phyloP scores from a whole-genome alignment of 495 filamentous ascomycete species.

The Jackrogersella minutella region DNA sequence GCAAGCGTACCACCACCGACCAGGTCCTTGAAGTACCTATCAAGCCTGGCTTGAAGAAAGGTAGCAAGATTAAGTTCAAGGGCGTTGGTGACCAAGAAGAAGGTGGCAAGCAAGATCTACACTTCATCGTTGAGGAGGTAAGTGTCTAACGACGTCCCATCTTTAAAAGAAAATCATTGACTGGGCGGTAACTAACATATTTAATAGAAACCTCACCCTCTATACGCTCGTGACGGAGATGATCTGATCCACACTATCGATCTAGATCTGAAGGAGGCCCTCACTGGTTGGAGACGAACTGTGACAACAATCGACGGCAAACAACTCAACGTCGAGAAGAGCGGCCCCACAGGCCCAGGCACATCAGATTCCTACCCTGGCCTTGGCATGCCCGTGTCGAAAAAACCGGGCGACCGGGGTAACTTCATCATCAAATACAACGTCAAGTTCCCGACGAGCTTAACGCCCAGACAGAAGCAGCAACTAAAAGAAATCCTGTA shows the following conservation, averaged over 20 bases:
- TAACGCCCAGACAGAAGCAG: conserved; percentile 79
- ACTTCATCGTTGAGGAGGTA: conserved; percentile 95
- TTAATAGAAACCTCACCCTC: conserved; percentile 78
- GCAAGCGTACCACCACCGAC: conserved; percentile 85
- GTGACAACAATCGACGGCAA: conserved; percentile 94
- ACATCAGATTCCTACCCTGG: conserved; percentile 80
- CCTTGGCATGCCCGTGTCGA: conserved; percentile 90
- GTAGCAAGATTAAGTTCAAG: conserved; percentile 96
- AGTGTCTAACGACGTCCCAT: conserved; percentile 38
- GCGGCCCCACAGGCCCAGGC: conserved; percentile 85
- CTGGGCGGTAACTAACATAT: conserved; percentile 20
- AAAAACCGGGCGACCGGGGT: conserved; percentile 82
- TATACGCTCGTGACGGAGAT: conserved; percentile 86
- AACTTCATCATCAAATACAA: conserved; percentile 90
- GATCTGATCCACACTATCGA: conserved; percentile 80
- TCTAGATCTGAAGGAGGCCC: conserved; percentile 91
- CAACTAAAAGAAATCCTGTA: conserved; percentile 78
- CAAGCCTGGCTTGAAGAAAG: conserved; percentile 92
- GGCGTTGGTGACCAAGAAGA: conserved; percentile 97
- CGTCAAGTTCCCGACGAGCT: conserved; percentile 82
- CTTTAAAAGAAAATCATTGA: not conserved
- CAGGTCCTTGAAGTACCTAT: conserved; percentile 92
- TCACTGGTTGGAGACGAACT: conserved; percentile 91
- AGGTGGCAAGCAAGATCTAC: conserved; percentile 94
- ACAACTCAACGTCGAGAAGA: conserved; percentile 74